phyloP scores from a whole-genome alignment of 768 basidiomycete species.

The Plicaturopsis crispa region DNA sequence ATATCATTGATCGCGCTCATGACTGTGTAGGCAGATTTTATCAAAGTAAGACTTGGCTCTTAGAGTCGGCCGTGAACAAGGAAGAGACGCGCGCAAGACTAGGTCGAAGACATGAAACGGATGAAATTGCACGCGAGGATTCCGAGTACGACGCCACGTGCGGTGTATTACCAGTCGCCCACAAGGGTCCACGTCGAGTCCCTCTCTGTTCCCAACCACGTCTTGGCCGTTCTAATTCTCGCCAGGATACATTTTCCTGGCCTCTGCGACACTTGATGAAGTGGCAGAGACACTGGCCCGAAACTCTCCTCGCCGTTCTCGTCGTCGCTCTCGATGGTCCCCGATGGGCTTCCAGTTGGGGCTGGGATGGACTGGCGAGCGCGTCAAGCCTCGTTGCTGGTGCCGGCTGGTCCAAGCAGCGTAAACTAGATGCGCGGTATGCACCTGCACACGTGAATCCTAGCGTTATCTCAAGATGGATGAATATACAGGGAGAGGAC shows the following conservation, averaged over 20 bases:
- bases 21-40: too few relatives aligned
- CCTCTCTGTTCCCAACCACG: constrained; percentile 9
- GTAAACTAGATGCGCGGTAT: constrained; percentile 52
- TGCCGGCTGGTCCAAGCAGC: constrained; percentile 46
- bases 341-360: constrained; percentile 7
- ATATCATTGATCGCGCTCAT: constrained; percentile 53
- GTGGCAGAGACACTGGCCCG: constrained; percentile 44
- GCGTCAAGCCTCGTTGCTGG: constrained; percentile 13
- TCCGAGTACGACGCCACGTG: neutral
- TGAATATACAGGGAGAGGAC: constrained; percentile 47
- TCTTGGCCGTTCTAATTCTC: constrained; percentile 3
- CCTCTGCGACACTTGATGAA: too few relatives aligned
- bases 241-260: too few relatives aligned
- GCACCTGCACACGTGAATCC: constrained; percentile 13
- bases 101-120: too few relatives aligned
- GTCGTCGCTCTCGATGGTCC: constrained; percentile 27
- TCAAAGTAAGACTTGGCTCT: constrained; percentile 1
- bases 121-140: neutral
- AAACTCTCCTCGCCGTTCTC: constrained; percentile 34
- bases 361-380: too few relatives aligned
- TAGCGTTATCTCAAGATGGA: neutral
- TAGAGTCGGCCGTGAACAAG: constrained; percentile 10
- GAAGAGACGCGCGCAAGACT: neutral
- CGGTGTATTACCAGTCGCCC: constrained; percentile 1
- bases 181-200: constrained; percentile 19